phyloP scores from a whole-genome alignment of 2,329 filamentous ascomycete species.

The Coniochaeta prunicola region DNA sequence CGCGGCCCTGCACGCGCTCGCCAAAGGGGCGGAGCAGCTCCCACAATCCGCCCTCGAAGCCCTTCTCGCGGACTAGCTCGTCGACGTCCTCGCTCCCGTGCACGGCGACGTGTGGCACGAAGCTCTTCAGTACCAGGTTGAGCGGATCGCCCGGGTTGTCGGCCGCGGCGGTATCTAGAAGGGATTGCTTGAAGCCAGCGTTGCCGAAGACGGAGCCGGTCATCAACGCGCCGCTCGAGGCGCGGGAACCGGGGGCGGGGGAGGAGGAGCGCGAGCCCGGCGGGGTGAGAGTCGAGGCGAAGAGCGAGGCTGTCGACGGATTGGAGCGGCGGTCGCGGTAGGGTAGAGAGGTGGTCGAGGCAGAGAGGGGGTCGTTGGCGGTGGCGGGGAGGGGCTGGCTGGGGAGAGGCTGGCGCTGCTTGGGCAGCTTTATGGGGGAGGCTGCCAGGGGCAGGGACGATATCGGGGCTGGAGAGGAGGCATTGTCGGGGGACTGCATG shows the following conservation, averaged over 20 bases:
- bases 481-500: constrained; percentile 65
- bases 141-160: constrained; percentile 47
- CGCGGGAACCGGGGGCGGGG: constrained; percentile 55
- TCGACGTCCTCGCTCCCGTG: constrained; percentile 85
- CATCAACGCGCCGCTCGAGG: constrained; percentile 45
- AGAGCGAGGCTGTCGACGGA: constrained; percentile 52
- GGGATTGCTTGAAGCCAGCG: constrained; percentile 31
- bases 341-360: constrained; percentile 42
- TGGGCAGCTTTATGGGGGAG: constrained; percentile 51
- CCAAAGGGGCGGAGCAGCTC: constrained; percentile 87
- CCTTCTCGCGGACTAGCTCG: constrained; percentile 72
- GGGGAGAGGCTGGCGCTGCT: constrained; percentile 48
- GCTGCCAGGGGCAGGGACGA: constrained; percentile 62
- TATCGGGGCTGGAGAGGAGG: constrained; percentile 54
- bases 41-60: constrained; percentile 73
- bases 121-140: constrained; percentile 70
- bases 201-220: constrained; percentile 52
- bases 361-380: constrained; percentile 34
- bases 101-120: constrained; percentile 83
- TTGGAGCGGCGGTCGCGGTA: constrained; percentile 48
- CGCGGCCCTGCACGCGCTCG: constrained; percentile 78
- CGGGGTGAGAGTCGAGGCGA: constrained; percentile 61
- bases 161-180: constrained; percentile 33
- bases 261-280: constrained; percentile 62
- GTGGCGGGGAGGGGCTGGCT: background rate